phyloP scores from a whole-genome alignment of 2,329 filamentous ascomycete genomes.

The Colletotrichum paranaense region DNA sequence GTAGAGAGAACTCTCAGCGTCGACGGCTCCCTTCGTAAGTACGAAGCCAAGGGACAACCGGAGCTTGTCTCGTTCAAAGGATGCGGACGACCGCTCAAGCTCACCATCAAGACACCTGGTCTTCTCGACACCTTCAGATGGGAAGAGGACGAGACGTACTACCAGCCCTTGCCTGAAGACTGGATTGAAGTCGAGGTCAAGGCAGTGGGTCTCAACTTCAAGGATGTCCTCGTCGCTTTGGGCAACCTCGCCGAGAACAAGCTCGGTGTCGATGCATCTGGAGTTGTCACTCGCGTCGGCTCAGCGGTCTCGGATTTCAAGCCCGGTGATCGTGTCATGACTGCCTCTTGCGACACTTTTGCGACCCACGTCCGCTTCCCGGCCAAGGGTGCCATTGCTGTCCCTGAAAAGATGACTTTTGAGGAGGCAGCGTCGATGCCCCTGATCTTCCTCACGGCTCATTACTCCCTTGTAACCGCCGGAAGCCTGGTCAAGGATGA shows the following conservation, averaged over 20 bases:
- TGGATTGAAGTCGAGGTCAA: conserved; percentile 42
- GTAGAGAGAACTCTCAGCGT: conserved; percentile 19
- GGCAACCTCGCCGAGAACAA: conserved; percentile 38
- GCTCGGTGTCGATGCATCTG: conserved; percentile 47
- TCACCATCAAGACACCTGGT: conserved; percentile 39
- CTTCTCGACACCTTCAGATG: conserved; percentile 42
- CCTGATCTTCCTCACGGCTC: conserved; percentile 43
- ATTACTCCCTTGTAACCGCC: conserved; percentile 42
- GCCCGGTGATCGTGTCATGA: conserved; percentile 44
- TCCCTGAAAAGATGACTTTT: conserved; percentile 52
- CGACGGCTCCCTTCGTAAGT: conserved; percentile 8
- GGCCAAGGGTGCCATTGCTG: conserved; percentile 42
- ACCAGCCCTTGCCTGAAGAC: conserved; percentile 18
- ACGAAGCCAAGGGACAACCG: conserved; percentile 30
- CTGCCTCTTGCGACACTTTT: conserved; percentile 37
- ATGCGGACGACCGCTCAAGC: conserved; percentile 33
- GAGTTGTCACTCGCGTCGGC: conserved; percentile 47
- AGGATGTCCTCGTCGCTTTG: conserved; percentile 43
- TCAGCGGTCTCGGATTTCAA: conserved; percentile 42
- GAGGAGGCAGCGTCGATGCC: conserved; percentile 49
- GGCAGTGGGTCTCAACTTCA: conserved; percentile 43
- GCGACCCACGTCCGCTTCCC: conserved; percentile 39
- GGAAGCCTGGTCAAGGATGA: conserved; percentile 49
- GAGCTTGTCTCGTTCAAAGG: conserved; percentile 18
- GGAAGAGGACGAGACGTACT: conserved; percentile 35